A percentile compares a stretch with the other conserved stretches of the same genome.
Conservation (phyloP, 805 yeast genomes). For the Saccharomycopsis malanga region DNA sequence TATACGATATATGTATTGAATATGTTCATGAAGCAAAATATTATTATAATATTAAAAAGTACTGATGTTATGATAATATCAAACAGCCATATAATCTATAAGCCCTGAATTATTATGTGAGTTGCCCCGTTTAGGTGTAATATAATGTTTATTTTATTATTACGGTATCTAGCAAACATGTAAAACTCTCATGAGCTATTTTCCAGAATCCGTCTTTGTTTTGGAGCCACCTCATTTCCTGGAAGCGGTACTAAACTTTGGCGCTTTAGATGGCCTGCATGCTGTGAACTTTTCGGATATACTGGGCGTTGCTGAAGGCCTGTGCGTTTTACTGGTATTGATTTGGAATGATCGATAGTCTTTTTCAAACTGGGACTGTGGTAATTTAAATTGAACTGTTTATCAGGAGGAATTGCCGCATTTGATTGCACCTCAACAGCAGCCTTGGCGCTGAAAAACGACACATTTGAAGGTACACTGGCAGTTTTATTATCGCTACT, state of each 20-base stretch:
- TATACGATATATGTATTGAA: too few relatives aligned
- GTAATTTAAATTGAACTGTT: constrained; percentile 49
- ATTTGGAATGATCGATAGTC: constrained; percentile 60
- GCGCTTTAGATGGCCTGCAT: background rate
- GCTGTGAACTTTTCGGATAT: constrained; percentile 10
- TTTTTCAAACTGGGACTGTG: constrained; percentile 44
- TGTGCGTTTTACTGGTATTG: constrained; percentile 52
- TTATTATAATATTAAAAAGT: too few relatives aligned
- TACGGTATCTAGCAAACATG: too few relatives aligned
- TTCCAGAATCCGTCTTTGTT: background rate
- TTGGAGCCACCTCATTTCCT: background rate
- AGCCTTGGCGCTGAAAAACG: constrained; percentile 59
- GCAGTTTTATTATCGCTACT: constrained; percentile 29
- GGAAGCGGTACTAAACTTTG: background rate
- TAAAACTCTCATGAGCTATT: too few relatives aligned
- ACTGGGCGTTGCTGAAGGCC: constrained; percentile 20
- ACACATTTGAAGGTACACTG: constrained; percentile 24
- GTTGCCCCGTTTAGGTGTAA: too few relatives aligned
- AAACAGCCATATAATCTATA: too few relatives aligned
- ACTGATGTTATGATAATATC: too few relatives aligned
- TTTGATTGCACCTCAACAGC: constrained; percentile 50
- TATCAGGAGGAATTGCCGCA: constrained; percentile 32
- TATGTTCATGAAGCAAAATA: too few relatives aligned
- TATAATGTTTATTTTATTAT: too few relatives aligned
- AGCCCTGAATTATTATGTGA: too few relatives aligned